These are phyloP conservation scores for Gynostemma pentaphyllum DNA, from an alignment of 306 rosid genomes.

Conservation along the genomic window DNA sequence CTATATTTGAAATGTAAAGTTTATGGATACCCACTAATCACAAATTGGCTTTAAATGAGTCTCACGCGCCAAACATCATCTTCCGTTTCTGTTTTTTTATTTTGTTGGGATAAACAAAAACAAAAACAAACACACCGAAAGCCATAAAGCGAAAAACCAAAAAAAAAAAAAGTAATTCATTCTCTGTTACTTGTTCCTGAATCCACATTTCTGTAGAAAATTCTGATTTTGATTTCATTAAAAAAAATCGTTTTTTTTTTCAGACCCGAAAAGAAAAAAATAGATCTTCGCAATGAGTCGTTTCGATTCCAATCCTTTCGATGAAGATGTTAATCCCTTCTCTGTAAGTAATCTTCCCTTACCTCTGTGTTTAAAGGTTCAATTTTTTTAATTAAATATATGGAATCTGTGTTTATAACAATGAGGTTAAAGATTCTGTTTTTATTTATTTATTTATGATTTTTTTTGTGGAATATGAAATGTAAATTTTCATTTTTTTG, in stretches of 20 bases:
- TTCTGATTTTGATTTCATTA: neutral
- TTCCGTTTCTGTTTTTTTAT: conserved; percentile 15
- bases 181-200: conserved; percentile 1
- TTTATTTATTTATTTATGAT: too few relatives aligned
- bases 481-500: neutral
- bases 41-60: neutral
- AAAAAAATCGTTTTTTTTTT: neutral
- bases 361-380: neutral
- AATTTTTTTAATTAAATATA: neutral
- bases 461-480: too few relatives aligned
- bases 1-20: too few relatives aligned
- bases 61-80: conserved; percentile 12
- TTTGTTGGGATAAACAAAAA: conserved; percentile 18
- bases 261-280: neutral
- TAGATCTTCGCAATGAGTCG: conserved; percentile 42
- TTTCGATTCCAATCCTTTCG: conserved; percentile 59
- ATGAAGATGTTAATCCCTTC: conserved; percentile 53
- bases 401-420: neutral
- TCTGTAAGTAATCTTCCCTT: conserved; percentile 31
- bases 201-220: neutral
- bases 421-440: too few relatives aligned
- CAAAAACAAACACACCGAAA: conserved; percentile 7
- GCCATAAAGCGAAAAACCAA: neutral
- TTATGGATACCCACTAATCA: too few relatives aligned
- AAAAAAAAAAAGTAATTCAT: neutral